Base-by-base conservation (phyloP, 2,329 filamentous ascomycete species). In the Eurotiales sp. region DNA sequence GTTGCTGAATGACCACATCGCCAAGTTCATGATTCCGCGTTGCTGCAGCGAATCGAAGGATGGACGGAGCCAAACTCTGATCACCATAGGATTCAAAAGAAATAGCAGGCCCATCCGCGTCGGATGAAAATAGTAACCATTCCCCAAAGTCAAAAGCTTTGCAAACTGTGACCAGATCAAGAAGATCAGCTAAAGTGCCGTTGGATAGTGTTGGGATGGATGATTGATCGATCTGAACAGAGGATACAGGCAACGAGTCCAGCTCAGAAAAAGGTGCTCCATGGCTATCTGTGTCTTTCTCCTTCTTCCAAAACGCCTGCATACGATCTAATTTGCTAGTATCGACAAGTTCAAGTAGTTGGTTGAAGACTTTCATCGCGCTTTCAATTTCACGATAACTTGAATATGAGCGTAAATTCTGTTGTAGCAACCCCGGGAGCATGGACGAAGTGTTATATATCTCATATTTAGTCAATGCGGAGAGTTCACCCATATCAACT, bases 51-150 rank as follows among this genome's bases (percentile, higher is more conserved):
- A 80, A 83, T 15, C 77, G 74, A 29, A 82, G 69, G 23, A 84
- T 66, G 1, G 79, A 73, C 11, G 80, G 74, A 2, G 76, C 72
- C 21, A 84, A 65, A 43, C 67, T 66, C 25, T 72, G 72, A 54
- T 80, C 65, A 2, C 59, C 60, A 56, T 81, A 82, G 22, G 73
- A 56, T 17, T 61, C 59, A 11, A 61, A 57, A 19, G 72, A 64
- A 21, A 84, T 79, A 2, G 78, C 54, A n/a, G 79, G 77, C 0
- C 77, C 79, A 56, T 82, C 79, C 12, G 79, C 56, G 55, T 80
- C 79, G 8, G 72, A 59, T 0, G 74, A 75, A 50, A 75, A 73
- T 1, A 84, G 64, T 11, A 84, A 64, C 74, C 76, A 81, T 27
- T 73, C 69, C 3, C 77, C 80, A 48, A 83, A 68, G 14, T 74